Percentiles rank a stretch among this genome's conserved stretches.
Conservation (phyloP, 2,329 filamentous ascomycete species). For the Colletotrichum musae region DNA sequence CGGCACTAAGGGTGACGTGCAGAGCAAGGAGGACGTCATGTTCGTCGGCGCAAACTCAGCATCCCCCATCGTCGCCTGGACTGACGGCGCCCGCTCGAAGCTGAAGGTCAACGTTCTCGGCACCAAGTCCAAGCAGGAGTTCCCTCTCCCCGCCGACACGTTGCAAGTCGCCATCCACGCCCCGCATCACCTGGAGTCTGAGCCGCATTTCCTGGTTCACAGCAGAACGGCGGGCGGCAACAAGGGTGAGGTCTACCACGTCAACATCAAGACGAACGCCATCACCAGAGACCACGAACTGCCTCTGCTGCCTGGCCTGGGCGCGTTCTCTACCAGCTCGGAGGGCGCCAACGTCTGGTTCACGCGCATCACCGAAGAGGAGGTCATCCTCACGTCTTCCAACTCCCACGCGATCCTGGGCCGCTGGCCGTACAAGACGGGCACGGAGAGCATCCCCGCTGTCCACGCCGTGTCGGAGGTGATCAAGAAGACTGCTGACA, state of each 20-base stretch:
- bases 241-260: conserved; percentile 89
- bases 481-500: conserved; percentile 76
- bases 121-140: conserved; percentile 69
- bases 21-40: conserved; percentile 74
- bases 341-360: conserved; percentile 90
- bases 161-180: conserved; percentile 78
- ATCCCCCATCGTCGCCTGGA: conserved; percentile 82
- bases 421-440: conserved; percentile 75
- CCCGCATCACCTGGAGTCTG: conserved; percentile 78
- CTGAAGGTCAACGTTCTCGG: conserved; percentile 81
- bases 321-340: conserved; percentile 84
- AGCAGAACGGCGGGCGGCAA: conserved; percentile 79
- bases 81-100: conserved; percentile 72
- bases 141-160: conserved; percentile 64
- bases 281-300: conserved; percentile 86
- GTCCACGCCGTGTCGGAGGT: conserved; percentile 86
- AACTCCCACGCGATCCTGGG: conserved; percentile 82
- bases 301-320: conserved; percentile 77
- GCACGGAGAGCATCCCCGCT: conserved; percentile 59
- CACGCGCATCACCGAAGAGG: conserved; percentile 82
- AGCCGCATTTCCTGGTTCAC: conserved; percentile 89
- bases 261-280: conserved; percentile 78
- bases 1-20: conserved; percentile 81
- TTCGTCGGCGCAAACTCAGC: conserved; percentile 84
- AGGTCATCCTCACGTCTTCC: conserved; percentile 82